Conservation (phyloP, 306 rosid genomes). For the Canavalia gladiata region DNA sequence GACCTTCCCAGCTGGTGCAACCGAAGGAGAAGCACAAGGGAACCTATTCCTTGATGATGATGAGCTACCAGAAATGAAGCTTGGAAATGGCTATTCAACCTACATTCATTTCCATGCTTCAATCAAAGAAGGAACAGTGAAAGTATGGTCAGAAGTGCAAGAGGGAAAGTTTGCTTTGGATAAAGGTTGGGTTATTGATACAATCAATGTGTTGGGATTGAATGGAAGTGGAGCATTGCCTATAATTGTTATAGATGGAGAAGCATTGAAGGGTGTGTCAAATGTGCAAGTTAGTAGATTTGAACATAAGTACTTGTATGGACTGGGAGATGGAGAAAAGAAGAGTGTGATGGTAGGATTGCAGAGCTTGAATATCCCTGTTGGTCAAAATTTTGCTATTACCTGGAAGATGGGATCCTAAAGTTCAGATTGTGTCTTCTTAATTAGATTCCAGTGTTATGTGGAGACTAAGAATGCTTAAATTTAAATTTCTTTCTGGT, state of each 20-base stretch:
- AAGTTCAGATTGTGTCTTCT: slow-evolving; percentile 27
- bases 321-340: slow-evolving; percentile 53
- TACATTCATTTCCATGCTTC: slow-evolving; percentile 73
- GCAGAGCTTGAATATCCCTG: slow-evolving; percentile 65
- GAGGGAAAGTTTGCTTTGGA: slow-evolving; percentile 83
- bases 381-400: slow-evolving; percentile 74
- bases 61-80: slow-evolving; percentile 77
- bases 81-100: slow-evolving; percentile 79
- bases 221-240: slow-evolving; percentile 58
- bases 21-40: slow-evolving; percentile 77
- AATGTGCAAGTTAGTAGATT: slow-evolving; percentile 52
- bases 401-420: slow-evolving; percentile 71
- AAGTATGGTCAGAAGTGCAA: slow-evolving; percentile 83
- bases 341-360: slow-evolving; percentile 67
- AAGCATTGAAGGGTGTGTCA: slow-evolving; percentile 44
- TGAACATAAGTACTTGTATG: slow-evolving; percentile 53
- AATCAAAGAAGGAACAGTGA: slow-evolving; percentile 64
- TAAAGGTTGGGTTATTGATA: slow-evolving; percentile 76
- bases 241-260: slow-evolving; percentile 64
- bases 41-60: slow-evolving; percentile 84
- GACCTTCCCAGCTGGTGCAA: slow-evolving; percentile 70
- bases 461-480: no score
- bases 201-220: slow-evolving; percentile 77
- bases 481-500: background rate
- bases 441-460: background rate